A percentile compares a stretch with the other conserved stretches of the same genome.
phyloP scores from a whole-genome alignment of 2,329 filamentous ascomycete species.

The Sporothrix phasma region DNA sequence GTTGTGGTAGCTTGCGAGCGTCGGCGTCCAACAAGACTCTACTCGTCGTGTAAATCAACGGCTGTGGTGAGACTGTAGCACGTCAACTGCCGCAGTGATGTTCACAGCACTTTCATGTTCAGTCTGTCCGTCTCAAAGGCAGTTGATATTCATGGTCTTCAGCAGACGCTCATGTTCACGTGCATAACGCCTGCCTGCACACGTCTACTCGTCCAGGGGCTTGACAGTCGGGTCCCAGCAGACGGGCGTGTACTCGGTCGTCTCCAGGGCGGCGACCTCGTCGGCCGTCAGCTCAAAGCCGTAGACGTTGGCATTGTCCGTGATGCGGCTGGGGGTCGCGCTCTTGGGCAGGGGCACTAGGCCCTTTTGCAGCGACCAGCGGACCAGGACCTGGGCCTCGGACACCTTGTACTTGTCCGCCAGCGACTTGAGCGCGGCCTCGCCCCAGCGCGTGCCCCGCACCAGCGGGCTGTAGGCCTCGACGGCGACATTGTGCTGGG shows the following conservation, averaged over 20 bases:
- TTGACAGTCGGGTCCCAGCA: conserved; percentile 24
- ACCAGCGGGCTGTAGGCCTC: conserved; percentile 56
- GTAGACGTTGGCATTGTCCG: conserved; percentile 52
- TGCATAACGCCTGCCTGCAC: too few species aligned
- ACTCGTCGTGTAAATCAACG: too few species aligned
- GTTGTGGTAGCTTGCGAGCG: too few species aligned
- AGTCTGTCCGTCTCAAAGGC: too few species aligned
- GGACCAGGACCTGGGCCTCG: conserved; percentile 66
- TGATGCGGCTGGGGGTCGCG: conserved; percentile 47
- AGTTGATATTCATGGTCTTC: too few species aligned
- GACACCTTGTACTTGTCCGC: conserved; percentile 63
- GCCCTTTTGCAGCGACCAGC: conserved; percentile 75
- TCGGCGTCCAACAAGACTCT: too few species aligned
- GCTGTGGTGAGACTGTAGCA: too few species aligned
- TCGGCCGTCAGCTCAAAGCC: conserved; percentile 49
- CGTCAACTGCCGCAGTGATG: too few species aligned
- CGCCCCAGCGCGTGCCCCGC: conserved; percentile 59
- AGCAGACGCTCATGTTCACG: too few species aligned
- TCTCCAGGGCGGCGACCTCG: conserved; percentile 42
- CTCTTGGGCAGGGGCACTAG: conserved; percentile 57
- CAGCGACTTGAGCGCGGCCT: conserved; percentile 53
- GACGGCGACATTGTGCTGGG: conserved; percentile 49
- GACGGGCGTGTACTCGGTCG: conserved; percentile 23
- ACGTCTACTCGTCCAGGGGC: conserved; percentile 16
- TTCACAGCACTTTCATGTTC: too few species aligned